Base-by-base conservation (phyloP, 495 filamentous ascomycete genomes). In the Penicillium bovifimosum region DNA sequence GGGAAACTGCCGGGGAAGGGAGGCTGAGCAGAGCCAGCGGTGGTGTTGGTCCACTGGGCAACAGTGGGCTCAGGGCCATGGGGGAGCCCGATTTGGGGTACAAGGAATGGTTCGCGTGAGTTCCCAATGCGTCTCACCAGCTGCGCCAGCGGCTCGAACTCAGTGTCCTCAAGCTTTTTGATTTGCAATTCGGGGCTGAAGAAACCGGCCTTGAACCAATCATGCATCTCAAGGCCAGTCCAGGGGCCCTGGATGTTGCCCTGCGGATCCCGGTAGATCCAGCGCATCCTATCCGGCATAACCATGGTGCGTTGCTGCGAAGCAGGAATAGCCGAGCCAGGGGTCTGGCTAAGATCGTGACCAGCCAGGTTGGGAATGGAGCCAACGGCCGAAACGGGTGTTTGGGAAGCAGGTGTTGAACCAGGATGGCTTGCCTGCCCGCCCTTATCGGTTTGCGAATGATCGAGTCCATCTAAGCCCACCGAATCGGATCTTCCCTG, bases 231-330 rank as follows among this genome's bases (percentile, higher is more conserved):
- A 41, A 98, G 76, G 4, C 93, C 93, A 34, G 88, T 95, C 76
- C 90, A 98, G 5, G 93, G 93, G 1, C 93, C 93, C 68, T 97
- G 93, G 31, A 87, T 85, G 40, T 86, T 84, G 35, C 92, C 91
- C 65, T 92, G 86, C 4, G 95, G 93, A 67, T 98, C 93, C 28
- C 91, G 84, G 62, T 98, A 98, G 27, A 96, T 92, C 93, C 93
- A 98, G 57, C 91, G 81, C 87, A 98, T 98, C 16, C 95, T 80
- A 67, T 98, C 93, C 14, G 93, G 93, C 93, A 98, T 97, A n/a
- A 98, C 92, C 88, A 97, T 96, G 17, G 84, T 86, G 9, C 86
- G 82, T 51, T 91, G 87, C 58, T 95, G 88, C 38, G 84, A 73
- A 11, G 86, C 66, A 24, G 86, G 82, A 3, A 87, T 77, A 26